Conservation (phyloP, 2,329 filamentous ascomycete genomes). For the Microdochium trichocladiopsis region DNA sequence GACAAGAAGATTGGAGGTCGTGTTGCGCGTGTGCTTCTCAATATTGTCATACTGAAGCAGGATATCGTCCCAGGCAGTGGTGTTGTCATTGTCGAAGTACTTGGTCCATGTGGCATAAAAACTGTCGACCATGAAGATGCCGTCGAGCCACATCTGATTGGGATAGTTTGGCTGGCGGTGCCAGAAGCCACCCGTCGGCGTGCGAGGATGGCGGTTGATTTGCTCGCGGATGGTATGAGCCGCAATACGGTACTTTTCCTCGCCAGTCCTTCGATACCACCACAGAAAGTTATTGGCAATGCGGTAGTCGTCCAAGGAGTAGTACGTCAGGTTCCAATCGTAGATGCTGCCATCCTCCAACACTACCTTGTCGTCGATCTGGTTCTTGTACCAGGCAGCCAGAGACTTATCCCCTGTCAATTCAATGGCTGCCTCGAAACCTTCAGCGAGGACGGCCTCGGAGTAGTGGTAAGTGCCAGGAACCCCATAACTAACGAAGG, state of each 20-base stretch:
- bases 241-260: slow-evolving; percentile 40
- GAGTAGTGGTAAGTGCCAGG: slow-evolving; percentile 23
- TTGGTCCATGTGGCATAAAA: slow-evolving; percentile 34
- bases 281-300: slow-evolving; percentile 44
- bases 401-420: slow-evolving; percentile 34
- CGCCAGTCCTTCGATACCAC: slow-evolving; percentile 37
- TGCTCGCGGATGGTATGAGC: slow-evolving; percentile 37
- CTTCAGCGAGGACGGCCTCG: slow-evolving; percentile 36
- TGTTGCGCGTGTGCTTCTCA: slow-evolving; percentile 28
- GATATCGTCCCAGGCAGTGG: slow-evolving; percentile 35
- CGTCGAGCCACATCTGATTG: slow-evolving; percentile 53
- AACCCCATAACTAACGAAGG: neutral
- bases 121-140: slow-evolving; percentile 41
- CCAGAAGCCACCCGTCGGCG: slow-evolving; percentile 34
- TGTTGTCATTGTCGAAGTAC: slow-evolving; percentile 27
- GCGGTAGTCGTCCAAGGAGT: slow-evolving; percentile 45
- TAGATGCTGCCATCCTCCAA: slow-evolving; percentile 36
- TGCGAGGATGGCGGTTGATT: slow-evolving; percentile 41
- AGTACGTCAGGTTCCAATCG: slow-evolving; percentile 36
- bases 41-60: slow-evolving; percentile 34
- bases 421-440: slow-evolving; percentile 36
- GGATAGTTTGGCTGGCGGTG: slow-evolving; percentile 22
- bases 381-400: slow-evolving; percentile 32
- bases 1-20: slow-evolving; percentile 31
- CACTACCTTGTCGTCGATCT: slow-evolving; percentile 37